Evolutionary conservation across 2,329 filamentous ascomycete genomes (phyloP).

Genomic region (Penicillium italicum): DNA sequence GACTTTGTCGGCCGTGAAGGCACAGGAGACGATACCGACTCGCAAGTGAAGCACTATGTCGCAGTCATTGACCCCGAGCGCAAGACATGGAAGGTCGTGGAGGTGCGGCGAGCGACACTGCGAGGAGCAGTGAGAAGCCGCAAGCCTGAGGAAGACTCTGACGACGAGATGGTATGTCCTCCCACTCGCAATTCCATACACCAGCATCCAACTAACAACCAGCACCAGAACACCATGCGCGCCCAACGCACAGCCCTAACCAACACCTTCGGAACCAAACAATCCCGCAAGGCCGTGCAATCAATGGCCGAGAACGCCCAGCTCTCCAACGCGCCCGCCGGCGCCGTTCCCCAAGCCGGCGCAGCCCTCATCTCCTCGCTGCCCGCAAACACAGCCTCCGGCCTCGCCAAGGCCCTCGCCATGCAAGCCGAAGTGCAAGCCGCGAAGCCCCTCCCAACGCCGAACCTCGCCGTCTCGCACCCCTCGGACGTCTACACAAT

Average conservation of each 20-base stretch:
- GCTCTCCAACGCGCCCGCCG: conserved; percentile 39
- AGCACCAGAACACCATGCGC: conserved; percentile 35
- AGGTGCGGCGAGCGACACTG: conserved; percentile 55
- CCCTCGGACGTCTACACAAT: conserved; percentile 47
- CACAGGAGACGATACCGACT: conserved; percentile 49
- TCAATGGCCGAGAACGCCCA: conserved; percentile 48
- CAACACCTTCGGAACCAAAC: conserved; percentile 50
- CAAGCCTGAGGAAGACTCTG: conserved; percentile 24
- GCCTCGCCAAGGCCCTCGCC: conserved; percentile 32
- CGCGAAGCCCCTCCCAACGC: conserved; percentile 45
- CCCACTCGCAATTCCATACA: neutral
- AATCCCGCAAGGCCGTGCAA: conserved; percentile 48
- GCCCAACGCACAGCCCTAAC: conserved; percentile 44
- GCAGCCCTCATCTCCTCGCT: conserved; percentile 44
- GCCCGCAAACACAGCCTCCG: conserved; percentile 33
- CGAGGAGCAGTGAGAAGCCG: conserved; percentile 45
- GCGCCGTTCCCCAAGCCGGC: conserved; percentile 38
- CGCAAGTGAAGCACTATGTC: conserved; percentile 57
- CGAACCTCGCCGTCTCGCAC: conserved; percentile 43
- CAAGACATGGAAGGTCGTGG: conserved; percentile 52
- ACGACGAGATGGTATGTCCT: conserved; percentile 29
- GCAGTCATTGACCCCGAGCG: conserved; percentile 57
- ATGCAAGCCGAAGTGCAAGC: conserved; percentile 45
- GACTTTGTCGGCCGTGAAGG: conserved; percentile 55
- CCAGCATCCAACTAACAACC: conserved; percentile 8